Evolutionary conservation across 1,284 basidiomycete genomes (phyloP), one percentile per base, ranked within the genome.

Genomic region (Schizopora paradoxa): DNA sequence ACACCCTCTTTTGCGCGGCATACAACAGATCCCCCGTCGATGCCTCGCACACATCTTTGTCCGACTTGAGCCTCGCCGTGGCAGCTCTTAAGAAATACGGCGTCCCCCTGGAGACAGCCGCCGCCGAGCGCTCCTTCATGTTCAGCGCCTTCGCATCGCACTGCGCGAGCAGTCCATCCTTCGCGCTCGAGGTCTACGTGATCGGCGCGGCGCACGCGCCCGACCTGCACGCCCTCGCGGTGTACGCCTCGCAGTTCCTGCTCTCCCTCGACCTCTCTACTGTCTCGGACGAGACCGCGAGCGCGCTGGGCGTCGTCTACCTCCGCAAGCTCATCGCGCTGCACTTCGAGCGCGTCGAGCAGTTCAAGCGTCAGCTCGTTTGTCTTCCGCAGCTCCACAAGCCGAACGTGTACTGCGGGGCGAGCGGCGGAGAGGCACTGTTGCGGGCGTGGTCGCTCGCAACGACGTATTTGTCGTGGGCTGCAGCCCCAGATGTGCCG

Each of bases 391-490:
- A 74, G 36, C 75, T 77, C 1, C 82, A 84, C 58, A 64, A 76
- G 10, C 77, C 79, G 6, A 81, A 75, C 0, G 56, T 67, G 6
- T 56, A 61, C 21, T 82, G 80, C 51, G 77, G 79, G 56, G 76
- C 77, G 51, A 60, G 67, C 0, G 76, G 79, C 54, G 80, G 83
- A 59, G 81, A 81, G 60, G 77, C 70, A 51, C 53, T 82, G 28
- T 77, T 75, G 2, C 64, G 80, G 32, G 80, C 80, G 4, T 82
- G 79, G 79, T 78, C 80, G 32, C 58, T 83, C 36, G 80, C 80
- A 16, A 75, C 74, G 1, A 80, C 80, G 4, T 82, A 82, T 59
- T 69, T 82, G 13, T 76, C 78, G 8, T 82, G 80, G 80, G 80
- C 82, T 59, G 75, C 79, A 36, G 62, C 79, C 43, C 80, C 79